Percentiles rank a stretch among this genome's conserved stretches.
Evolutionary conservation across 805 yeast genomes (phyloP).

Genomic region (Schwanniomyces pseudopolymorphus): DNA sequence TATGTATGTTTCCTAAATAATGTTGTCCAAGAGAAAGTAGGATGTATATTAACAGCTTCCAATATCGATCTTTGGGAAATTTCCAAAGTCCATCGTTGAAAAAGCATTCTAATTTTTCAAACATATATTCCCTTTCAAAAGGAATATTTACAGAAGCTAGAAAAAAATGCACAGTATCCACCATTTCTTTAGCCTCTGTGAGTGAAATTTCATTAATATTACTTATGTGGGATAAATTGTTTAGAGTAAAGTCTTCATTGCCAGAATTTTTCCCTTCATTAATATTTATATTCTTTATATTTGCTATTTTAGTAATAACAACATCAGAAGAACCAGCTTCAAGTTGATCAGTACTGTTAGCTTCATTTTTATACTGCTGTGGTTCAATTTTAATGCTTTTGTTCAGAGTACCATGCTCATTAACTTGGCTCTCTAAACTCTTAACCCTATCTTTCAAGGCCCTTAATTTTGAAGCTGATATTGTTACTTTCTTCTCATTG

Average conservation of each 20-base stretch:
- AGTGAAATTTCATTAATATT: background rate
- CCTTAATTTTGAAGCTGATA: slow-evolving; percentile 6
- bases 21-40: slow-evolving; percentile 3
- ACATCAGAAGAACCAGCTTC: slow-evolving; percentile 3
- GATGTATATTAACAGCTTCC: slow-evolving; percentile 1
- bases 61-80: background rate
- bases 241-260: background rate
- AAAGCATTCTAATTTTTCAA: background rate
- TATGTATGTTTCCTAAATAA: slow-evolving; percentile 1
- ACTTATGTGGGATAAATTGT: too few species aligned
- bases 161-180: background rate
- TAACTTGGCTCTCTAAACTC: background rate
- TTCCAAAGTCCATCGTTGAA: background rate
- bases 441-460: background rate
- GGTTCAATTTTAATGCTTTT: too few species aligned
- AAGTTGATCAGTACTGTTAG: background rate
- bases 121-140: slow-evolving; percentile 1
- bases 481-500: slow-evolving; percentile 16
- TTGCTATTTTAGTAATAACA: background rate
- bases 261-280: background rate
- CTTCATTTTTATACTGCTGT: too few species aligned
- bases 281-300: slow-evolving; percentile 1
- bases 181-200: background rate
- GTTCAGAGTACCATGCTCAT: background rate
- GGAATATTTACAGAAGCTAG: slow-evolving; percentile 1